Conservation (phyloP, 129 eudicot genomes). For the Calendula officinalis region DNA sequence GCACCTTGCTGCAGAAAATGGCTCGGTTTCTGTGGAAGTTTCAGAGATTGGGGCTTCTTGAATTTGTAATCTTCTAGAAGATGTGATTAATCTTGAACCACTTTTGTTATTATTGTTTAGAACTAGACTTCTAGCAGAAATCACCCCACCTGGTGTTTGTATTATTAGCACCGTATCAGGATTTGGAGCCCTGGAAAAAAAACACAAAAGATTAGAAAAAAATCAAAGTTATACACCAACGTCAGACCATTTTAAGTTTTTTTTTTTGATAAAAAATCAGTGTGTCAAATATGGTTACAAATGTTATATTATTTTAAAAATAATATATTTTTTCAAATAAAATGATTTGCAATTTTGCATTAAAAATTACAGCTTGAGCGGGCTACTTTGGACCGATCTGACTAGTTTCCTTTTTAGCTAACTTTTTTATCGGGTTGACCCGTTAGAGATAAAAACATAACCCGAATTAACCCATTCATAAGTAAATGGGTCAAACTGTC, state of each 20-base stretch:
- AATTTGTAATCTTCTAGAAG: slow-evolving; percentile 57
- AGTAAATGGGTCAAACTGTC: background rate
- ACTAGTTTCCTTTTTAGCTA: background rate
- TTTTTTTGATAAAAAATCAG: too few relatives aligned
- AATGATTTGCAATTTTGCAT: too few relatives aligned
- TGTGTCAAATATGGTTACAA: too few relatives aligned
- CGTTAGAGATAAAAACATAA: too few relatives aligned
- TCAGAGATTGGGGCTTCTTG: slow-evolving; percentile 58
- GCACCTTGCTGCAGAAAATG: slow-evolving; percentile 77
- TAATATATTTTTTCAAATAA: too few relatives aligned
- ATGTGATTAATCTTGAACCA: slow-evolving; percentile 78
- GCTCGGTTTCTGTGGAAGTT: slow-evolving; percentile 43
- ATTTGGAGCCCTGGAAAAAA: slow-evolving; percentile 84
- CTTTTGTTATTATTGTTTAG: slow-evolving; percentile 62
- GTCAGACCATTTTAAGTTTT: background rate
- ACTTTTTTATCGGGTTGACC: too few relatives aligned
- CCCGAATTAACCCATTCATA: background rate
- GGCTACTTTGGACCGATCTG: background rate
- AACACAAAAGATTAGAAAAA: background rate
- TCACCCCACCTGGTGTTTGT: slow-evolving; percentile 80
- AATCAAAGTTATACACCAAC: background rate
- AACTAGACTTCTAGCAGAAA: slow-evolving; percentile 66
- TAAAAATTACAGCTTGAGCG: too few relatives aligned
- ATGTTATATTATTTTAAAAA: background rate
- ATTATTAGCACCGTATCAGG: slow-evolving; percentile 87